These are phyloP conservation scores for Tulasnella sp. DNA, from an alignment of 768 basidiomycete species.

Conservation along the genomic window DNA sequence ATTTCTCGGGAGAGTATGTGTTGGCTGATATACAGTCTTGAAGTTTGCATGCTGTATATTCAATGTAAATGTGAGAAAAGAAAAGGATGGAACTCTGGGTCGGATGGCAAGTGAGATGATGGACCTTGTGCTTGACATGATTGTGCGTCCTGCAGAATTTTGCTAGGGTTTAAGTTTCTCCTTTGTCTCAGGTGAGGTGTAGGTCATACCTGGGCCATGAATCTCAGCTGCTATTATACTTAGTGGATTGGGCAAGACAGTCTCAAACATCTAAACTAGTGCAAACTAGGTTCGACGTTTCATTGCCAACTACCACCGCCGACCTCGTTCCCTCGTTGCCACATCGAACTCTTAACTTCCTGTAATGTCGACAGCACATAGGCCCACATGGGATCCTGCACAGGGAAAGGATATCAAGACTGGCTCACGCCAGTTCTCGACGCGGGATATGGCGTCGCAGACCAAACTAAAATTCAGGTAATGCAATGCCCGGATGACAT, in stretches of 20 bases:
- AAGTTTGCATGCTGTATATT: conserved; percentile 46
- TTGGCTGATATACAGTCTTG: conserved; percentile 54
- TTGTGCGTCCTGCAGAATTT: conserved; percentile 16
- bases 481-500: conserved; percentile 19
- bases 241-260: not conserved
- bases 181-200: too few relatives aligned
- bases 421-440: conserved; percentile 85
- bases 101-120: too few relatives aligned
- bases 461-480: conserved; percentile 98
- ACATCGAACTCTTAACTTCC: not conserved
- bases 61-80: not conserved
- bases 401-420: conserved; percentile 88
- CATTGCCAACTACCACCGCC: conserved; percentile 1
- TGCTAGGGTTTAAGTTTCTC: too few relatives aligned
- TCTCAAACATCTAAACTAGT: not conserved
- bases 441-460: conserved; percentile 87
- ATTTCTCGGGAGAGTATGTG: conserved; percentile 55
- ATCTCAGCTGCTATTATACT: not conserved
- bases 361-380: conserved; percentile 78
- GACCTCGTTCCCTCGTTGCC: not conserved
- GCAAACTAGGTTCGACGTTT: not conserved
- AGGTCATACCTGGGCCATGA: not conserved
- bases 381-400: conserved; percentile 96
- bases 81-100: not conserved
- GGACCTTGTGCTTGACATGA: conserved; percentile 25